Conservation (phyloP, 208 protist species). For the Willaertia magna region DNA sequence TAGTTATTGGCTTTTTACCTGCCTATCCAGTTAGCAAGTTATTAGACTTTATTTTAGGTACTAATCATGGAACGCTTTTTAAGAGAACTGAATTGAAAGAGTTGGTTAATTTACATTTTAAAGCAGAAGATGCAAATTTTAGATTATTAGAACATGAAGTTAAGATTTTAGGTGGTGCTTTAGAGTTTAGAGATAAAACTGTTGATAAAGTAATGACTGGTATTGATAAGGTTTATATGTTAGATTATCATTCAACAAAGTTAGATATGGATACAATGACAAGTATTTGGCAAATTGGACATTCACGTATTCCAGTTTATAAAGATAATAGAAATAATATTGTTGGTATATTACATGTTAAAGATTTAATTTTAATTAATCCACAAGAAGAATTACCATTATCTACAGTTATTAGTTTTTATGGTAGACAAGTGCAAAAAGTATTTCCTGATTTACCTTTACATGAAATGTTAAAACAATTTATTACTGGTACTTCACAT, state of each 20-base stretch:
- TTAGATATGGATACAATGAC: constrained; percentile 75
- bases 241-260: constrained; percentile 58
- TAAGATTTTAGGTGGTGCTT: constrained; percentile 8
- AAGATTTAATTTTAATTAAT: constrained; percentile 83
- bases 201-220: constrained; percentile 76
- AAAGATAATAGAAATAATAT: constrained; percentile 71
- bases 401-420: constrained; percentile 74
- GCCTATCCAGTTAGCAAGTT: constrained; percentile 58
- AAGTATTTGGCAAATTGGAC: constrained; percentile 70
- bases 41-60: constrained; percentile 56
- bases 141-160: neutral
- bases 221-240: constrained; percentile 77
- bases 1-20: constrained; percentile 48
- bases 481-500: constrained; percentile 77
- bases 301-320: constrained; percentile 82
- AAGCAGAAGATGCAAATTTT: neutral
- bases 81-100: constrained; percentile 52
- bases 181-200: neutral
- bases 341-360: constrained; percentile 70
- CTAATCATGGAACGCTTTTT: constrained; percentile 39
- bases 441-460: constrained; percentile 68
- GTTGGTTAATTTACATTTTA: constrained; percentile 40
- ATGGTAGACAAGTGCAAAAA: constrained; percentile 66
- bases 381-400: constrained; percentile 78
- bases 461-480: constrained; percentile 82